Base-by-base conservation (phyloP, 108 stramenopile genomes). In the Skeletonema tropicum region DNA sequence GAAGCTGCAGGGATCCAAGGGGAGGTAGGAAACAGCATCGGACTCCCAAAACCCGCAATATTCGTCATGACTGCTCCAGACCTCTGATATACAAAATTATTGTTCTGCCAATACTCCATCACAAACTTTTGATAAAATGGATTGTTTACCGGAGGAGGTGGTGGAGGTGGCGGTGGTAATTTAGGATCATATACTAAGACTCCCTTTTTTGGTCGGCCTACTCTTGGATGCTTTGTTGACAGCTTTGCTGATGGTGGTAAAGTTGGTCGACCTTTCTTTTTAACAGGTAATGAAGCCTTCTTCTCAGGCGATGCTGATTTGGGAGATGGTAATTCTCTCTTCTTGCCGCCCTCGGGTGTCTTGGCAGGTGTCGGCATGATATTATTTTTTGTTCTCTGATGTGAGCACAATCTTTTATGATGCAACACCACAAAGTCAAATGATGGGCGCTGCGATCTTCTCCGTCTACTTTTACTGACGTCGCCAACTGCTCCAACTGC, bases 91-190 rank as follows among this genome's bases (percentile, higher is more conserved):
- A 45, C 26, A 45, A 45, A n/a, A 5, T 45, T n/a, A 48, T 64
- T 63, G 7, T 64, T 71, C n/a, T 67, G 23, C 70, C 70, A 70
- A 52, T 70, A 70, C 5, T 58, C 57, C 31, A 33, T 57, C 3
- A 60, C 57, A 42, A 71, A 71, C 19, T 71, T 71, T 71, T 71
- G 58, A 58, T 71, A 71, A 57, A 59, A 71, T 15, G 70, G 70
- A 42, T 71, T 71, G 70, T 71, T 58, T n/a, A 38, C 70, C 36
- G 70, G 70, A 14, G 70, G 70, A 1, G 70, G 70, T 17, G 70
- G 70, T 14, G 70, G 70, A 13, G 70, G 70, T 4, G 70, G 70
- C 9, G 70, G 70, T 5, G 70, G 70, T 8, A 55, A 23, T 25
- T 17, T n/a, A 55, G n/a, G 19, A 55, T 55, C 52, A 55, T 25